A percentile compares a stretch with the other conserved stretches of the same genome.
These are phyloP conservation scores for Pterocarpus santalinus DNA, from an alignment of 306 rosid species.

Conservation along the genomic window DNA sequence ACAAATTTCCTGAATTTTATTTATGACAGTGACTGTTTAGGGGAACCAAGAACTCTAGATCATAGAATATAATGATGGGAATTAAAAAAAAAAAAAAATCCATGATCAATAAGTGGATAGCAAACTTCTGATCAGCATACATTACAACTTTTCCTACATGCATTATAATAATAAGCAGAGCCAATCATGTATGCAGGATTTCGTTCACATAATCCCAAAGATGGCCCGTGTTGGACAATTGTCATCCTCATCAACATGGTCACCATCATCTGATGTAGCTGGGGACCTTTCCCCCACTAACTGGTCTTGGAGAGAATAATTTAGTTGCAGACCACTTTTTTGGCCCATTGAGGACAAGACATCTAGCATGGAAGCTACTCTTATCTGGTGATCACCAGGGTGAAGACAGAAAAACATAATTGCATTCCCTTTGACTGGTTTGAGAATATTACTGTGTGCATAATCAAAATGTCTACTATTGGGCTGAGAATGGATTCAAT, in stretches of 20 bases:
- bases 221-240: neutral
- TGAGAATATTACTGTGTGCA: too few species aligned
- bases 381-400: too few species aligned
- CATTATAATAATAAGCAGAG: neutral
- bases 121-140: neutral
- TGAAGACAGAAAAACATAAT: too few species aligned
- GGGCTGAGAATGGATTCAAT: too few species aligned
- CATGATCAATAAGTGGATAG: neutral
- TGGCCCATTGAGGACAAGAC: too few species aligned
- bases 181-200: neutral
- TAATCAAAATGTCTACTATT: too few species aligned
- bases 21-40: slow-evolving; percentile 19
- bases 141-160: neutral
- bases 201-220: neutral
- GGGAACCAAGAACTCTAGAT: neutral
- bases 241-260: neutral
- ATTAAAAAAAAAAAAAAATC: too few species aligned
- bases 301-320: neutral
- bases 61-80: neutral
- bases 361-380: too few species aligned
- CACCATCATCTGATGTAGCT: neutral
- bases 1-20: neutral
- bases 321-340: too few species aligned
- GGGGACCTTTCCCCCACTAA: neutral
- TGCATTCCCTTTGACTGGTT: too few species aligned